A percentile compares a stretch with the other conserved stretches of the same genome.
These are phyloP conservation scores for Dissophora ornata DNA, from an alignment of 192 early-diverging fungal species.

Conservation along the genomic window DNA sequence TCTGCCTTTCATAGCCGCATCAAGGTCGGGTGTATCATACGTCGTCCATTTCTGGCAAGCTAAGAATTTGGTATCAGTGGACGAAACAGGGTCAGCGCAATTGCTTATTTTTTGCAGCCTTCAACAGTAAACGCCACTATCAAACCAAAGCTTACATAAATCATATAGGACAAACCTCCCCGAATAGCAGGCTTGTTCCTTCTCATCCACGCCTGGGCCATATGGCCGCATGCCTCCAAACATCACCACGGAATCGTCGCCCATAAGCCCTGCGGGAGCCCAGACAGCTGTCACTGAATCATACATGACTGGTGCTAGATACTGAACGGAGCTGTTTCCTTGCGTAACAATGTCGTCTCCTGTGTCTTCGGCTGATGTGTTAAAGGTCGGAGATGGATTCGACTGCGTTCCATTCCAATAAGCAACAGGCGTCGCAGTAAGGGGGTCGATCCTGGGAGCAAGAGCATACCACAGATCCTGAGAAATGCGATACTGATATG, in stretches of 20 bases:
- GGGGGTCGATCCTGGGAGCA: constrained; percentile 43
- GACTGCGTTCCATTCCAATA: neutral
- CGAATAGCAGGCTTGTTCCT: constrained; percentile 32
- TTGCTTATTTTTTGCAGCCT: too few relatives aligned
- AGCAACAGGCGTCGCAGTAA: constrained; percentile 14
- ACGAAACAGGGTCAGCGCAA: too few relatives aligned
- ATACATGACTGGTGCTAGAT: constrained; percentile 36
- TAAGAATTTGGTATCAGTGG: neutral
- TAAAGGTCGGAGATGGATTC: neutral
- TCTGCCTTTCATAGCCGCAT: constrained; percentile 3
- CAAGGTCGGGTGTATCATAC: constrained; percentile 12
- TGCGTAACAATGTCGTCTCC: neutral
- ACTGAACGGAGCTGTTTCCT: neutral
- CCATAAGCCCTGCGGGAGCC: constrained; percentile 40
- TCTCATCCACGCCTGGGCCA: constrained; percentile 37
- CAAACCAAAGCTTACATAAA: constrained; percentile 37
- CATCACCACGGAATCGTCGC: constrained; percentile 39
- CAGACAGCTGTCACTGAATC: constrained; percentile 38
- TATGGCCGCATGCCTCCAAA: constrained; percentile 49
- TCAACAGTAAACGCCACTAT: too few relatives aligned
- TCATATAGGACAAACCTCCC: constrained; percentile 35
- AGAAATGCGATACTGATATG: constrained; percentile 39
- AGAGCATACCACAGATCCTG: constrained; percentile 50
- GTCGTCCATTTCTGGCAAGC: constrained; percentile 45
- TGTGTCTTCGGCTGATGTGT: constrained; percentile 5